Conservation (phyloP, 495 filamentous ascomycete species). For the Neurospora tetraspora region DNA sequence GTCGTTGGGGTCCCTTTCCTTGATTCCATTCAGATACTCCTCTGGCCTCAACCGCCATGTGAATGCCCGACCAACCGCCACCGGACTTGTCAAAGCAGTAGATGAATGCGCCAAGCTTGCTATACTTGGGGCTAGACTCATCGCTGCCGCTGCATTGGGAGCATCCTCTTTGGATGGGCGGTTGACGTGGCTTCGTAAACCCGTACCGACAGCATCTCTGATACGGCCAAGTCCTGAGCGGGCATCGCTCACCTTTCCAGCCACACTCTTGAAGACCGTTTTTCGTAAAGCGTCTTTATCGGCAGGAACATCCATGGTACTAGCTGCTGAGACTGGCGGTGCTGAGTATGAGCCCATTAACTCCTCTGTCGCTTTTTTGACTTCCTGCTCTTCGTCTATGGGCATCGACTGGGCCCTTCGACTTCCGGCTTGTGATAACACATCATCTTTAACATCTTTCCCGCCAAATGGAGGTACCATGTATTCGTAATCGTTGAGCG, state of each 20-base stretch:
- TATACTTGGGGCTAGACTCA: slow-evolving; percentile 22
- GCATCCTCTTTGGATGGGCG: slow-evolving; percentile 38
- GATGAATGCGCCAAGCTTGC: slow-evolving; percentile 29
- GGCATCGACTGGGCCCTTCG: slow-evolving; percentile 39
- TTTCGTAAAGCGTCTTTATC: slow-evolving; percentile 61
- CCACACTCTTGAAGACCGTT: slow-evolving; percentile 68
- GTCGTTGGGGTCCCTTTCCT: slow-evolving; percentile 20
- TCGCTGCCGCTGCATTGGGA: slow-evolving; percentile 15
- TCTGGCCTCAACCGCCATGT: slow-evolving; percentile 47
- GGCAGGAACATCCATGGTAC: slow-evolving; percentile 26
- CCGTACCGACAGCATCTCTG: slow-evolving; percentile 66
- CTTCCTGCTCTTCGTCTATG: slow-evolving; percentile 37
- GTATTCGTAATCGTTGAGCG: slow-evolving; percentile 37
- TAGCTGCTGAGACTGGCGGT: slow-evolving; percentile 25
- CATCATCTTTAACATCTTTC: slow-evolving; percentile 40
- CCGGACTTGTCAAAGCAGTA: slow-evolving; percentile 24
- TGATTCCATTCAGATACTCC: slow-evolving; percentile 37
- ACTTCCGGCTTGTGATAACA: slow-evolving; percentile 28
- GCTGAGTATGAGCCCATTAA: slow-evolving; percentile 24
- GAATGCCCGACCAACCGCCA: slow-evolving; percentile 33
- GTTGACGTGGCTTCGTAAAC: slow-evolving; percentile 37
- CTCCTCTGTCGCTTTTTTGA: slow-evolving; percentile 30
- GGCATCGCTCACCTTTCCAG: slow-evolving; percentile 71
- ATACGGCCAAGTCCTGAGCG: slow-evolving; percentile 74
- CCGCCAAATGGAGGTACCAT: slow-evolving; percentile 48